A percentile compares a stretch with the other conserved stretches of the same genome.
These are phyloP conservation scores for Cutaneotrichosporon daszewskae DNA, from an alignment of 1,284 basidiomycete genomes.

Conservation along the genomic window DNA sequence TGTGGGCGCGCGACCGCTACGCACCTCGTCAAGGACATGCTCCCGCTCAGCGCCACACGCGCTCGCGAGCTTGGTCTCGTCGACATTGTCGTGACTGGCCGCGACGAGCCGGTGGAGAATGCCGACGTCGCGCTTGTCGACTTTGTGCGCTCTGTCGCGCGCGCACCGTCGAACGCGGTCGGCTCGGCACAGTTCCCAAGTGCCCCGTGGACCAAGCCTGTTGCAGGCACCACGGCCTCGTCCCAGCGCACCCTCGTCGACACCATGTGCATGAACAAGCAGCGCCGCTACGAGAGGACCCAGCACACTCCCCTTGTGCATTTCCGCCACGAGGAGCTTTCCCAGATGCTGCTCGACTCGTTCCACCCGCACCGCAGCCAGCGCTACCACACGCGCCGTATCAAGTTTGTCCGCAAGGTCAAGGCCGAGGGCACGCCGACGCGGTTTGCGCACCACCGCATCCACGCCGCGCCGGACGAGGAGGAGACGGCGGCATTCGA, in stretches of 20 bases:
- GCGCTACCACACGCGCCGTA: slow-evolving; percentile 47
- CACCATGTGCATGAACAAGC: slow-evolving; percentile 36
- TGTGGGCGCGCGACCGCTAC: slow-evolving; percentile 40
- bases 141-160: slow-evolving; percentile 19
- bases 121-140: slow-evolving; percentile 21
- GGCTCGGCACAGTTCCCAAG: slow-evolving; percentile 12
- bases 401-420: slow-evolving; percentile 50
- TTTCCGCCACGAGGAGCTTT: slow-evolving; percentile 48
- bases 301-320: slow-evolving; percentile 30
- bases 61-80: slow-evolving; percentile 36
- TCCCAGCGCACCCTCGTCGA: slow-evolving; percentile 15
- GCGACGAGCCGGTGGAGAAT: slow-evolving; percentile 15
- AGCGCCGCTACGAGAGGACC: slow-evolving; percentile 25
- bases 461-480: slow-evolving; percentile 34
- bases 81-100: slow-evolving; percentile 32
- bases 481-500: slow-evolving; percentile 44
- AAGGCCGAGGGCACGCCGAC: slow-evolving; percentile 42
- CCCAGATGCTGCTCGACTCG: slow-evolving; percentile 50
- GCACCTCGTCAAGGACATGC: slow-evolving; percentile 44
- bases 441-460: slow-evolving; percentile 43
- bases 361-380: slow-evolving; percentile 47
- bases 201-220: slow-evolving; percentile 21
- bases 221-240: not conserved
- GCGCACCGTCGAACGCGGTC: slow-evolving; percentile 7
- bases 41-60: slow-evolving; percentile 43